A percentile compares a stretch with the other conserved stretches of the same genome.
Conservation (phyloP, 2,329 filamentous ascomycete species). For the Plenodomus lindquistii region DNA sequence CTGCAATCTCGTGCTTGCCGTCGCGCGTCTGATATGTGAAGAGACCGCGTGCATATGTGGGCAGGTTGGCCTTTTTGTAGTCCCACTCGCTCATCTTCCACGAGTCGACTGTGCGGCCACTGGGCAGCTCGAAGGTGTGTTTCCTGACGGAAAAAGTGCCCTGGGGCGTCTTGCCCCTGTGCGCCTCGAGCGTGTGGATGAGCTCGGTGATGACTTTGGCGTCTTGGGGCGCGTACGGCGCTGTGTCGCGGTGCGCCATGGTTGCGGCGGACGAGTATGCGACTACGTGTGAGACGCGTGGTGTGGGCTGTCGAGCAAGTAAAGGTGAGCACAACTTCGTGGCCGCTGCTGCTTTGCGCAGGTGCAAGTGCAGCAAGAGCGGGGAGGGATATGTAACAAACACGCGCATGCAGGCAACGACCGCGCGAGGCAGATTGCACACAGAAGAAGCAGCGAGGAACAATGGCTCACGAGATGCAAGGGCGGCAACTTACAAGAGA, state of each 20-base stretch:
- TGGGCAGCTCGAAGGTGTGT: conserved; percentile 71
- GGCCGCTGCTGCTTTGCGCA: conserved; percentile 5
- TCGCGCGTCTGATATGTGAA: conserved; percentile 78
- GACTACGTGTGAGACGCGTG: not conserved
- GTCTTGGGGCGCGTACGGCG: conserved; percentile 72
- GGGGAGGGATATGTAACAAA: conserved; percentile 17
- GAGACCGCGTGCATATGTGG: conserved; percentile 89
- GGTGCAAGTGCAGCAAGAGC: conserved; percentile 9
- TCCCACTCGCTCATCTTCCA: conserved; percentile 96
- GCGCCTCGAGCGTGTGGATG: conserved; percentile 65
- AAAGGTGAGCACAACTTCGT: conserved; percentile 18
- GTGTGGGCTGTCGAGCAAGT: conserved; percentile 13
- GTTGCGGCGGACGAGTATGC: conserved; percentile 15
- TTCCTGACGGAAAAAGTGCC: conserved; percentile 75
- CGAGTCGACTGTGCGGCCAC: conserved; percentile 75
- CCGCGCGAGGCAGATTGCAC: not conserved
- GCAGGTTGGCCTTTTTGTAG: conserved; percentile 84
- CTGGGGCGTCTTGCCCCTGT: conserved; percentile 49
- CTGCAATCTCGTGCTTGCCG: conserved; percentile 74
- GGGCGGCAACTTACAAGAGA: conserved; percentile 11
- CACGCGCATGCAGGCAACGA: conserved; percentile 24
- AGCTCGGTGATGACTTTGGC: conserved; percentile 68
- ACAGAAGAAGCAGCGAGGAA: conserved; percentile 5
- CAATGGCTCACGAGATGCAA: conserved; percentile 18
- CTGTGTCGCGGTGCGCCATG: conserved; percentile 58